These are phyloP conservation scores for Hericium rajendrae DNA, from an alignment of 768 basidiomycete genomes.

Conservation along the genomic window DNA sequence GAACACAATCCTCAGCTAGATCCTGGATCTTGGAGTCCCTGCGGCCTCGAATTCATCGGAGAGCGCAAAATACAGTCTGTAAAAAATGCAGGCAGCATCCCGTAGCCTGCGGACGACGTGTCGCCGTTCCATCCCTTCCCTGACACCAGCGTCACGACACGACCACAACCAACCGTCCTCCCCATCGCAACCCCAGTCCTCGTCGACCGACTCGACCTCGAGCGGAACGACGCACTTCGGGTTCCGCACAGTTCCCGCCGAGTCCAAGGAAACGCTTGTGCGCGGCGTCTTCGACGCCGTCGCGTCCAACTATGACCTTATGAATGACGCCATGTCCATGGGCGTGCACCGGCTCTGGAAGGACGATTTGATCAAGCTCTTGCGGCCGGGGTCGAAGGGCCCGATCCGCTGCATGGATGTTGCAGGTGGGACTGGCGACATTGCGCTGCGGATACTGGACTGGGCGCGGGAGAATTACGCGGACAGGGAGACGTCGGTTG, in stretches of 20 bases:
- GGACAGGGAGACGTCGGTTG: conserved; percentile 82
- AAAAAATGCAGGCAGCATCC: conserved; percentile 5
- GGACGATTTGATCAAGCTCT: conserved; percentile 68
- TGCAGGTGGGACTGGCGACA: conserved; percentile 96
- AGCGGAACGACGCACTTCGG: conserved; percentile 77
- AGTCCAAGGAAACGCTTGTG: conserved; percentile 82
- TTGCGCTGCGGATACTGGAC: conserved; percentile 89
- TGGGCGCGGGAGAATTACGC: conserved; percentile 80
- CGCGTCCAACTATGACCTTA: conserved; percentile 89
- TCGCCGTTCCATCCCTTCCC: not conserved
- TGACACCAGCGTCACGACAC: conserved; percentile 1
- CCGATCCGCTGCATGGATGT: conserved; percentile 84
- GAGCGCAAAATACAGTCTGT: no score
- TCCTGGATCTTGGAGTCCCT: no score
- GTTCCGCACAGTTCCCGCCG: conserved; percentile 80
- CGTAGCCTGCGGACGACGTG: conserved; percentile 1
- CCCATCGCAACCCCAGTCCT: not conserved
- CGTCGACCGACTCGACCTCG: conserved; percentile 4
- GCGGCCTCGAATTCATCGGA: no score
- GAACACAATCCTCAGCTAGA: no score
- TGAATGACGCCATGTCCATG: conserved; percentile 99
- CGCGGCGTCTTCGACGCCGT: conserved; percentile 93
- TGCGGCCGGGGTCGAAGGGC: conserved; percentile 71
- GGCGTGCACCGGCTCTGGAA: conserved; percentile 98
- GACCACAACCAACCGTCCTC: not conserved